phyloP scores from a whole-genome alignment of 2,329 filamentous ascomycete species.

The Paecilomyces niveus region DNA sequence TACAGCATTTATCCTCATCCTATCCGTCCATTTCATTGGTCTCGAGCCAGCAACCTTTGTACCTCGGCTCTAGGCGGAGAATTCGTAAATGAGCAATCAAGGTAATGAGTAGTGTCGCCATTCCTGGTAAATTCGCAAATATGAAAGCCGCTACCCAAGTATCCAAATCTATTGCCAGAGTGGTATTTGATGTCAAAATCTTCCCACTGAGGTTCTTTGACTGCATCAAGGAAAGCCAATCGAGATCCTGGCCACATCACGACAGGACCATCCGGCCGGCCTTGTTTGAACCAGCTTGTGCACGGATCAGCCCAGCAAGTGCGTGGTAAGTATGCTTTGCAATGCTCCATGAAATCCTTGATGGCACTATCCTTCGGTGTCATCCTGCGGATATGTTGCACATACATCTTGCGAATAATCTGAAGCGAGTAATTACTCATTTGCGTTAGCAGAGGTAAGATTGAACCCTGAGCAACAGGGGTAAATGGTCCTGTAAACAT shows the following conservation, averaged over 20 bases:
- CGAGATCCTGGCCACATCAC: constrained; percentile 33
- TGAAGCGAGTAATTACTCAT: constrained; percentile 35
- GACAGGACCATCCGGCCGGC: constrained; percentile 18
- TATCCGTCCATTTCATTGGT: no score
- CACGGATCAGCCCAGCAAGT: constrained; percentile 30
- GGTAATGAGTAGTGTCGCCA: no score
- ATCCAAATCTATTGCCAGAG: constrained; percentile 33
- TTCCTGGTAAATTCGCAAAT: no score
- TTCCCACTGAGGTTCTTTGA: constrained; percentile 32
- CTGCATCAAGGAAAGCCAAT: constrained; percentile 31
- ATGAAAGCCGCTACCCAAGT: constrained; percentile 37
- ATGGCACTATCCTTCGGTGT: constrained; percentile 24
- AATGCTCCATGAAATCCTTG: constrained; percentile 31
- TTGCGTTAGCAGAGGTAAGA: constrained; percentile 35
- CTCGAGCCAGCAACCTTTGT: no score
- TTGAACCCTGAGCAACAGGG: constrained; percentile 32
- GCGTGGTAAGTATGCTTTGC: constrained; percentile 32
- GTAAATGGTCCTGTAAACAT: constrained; percentile 37
- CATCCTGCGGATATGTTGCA: constrained; percentile 36
- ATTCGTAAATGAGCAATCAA: no score
- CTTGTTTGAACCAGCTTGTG: constrained; percentile 30
- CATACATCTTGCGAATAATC: constrained; percentile 33
- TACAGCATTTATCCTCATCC: no score
- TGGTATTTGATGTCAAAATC: constrained; percentile 37
- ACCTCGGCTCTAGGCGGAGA: no score